Evolutionary conservation across 805 yeast species (phyloP), one percentile per base, ranked within the genome.

Genomic region (Candida easanensis): DNA sequence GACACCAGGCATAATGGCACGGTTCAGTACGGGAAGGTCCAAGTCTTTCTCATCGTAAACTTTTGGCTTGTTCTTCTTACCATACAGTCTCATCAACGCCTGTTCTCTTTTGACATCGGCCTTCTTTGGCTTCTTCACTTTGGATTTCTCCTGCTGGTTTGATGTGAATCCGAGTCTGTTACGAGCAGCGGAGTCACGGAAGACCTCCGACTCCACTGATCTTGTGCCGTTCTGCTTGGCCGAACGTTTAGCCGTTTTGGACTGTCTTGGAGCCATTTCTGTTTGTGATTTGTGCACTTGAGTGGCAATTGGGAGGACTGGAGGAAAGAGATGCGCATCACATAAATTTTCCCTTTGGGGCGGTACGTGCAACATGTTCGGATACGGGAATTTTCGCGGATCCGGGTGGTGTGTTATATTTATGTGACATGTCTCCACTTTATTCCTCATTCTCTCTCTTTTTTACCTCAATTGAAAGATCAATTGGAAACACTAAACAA

Each of bases 1-100:
- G 38, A 84, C 82, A 30, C 98, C 98, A 1, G 98, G 97, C 36
- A 80, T 76, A 26, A 90, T 74, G 4, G 97, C 88, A 51, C 77
- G 83, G 63, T 91, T 91, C 57, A 91, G 72, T 20, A 74, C 71
- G 22, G 97, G 97, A 27, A 90, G 69, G 34, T 84, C 80, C 31
- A 90, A 69, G 54, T 89, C 95, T 47, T 80, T 83, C 52, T 90
- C 97, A 10, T 80, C 71, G 57, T 82, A 87, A 13, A 46, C 51
- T 28, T 52, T 78, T 34, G 49, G 71, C 71, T 25, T 77, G 73
- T 45, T 61, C 68, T 45, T 69, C 49, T 68, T 66, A 22, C 95
- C 95, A 56, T 85, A 85, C 37, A 85, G 68, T 58, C 85, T 72
- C 33, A 79, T 72, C 46, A 70, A 70, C 31, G 80, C 76, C 53